Evolutionary conservation across 2,329 filamentous ascomycete genomes (phyloP).

Genomic region (Penicillium decumbens): DNA sequence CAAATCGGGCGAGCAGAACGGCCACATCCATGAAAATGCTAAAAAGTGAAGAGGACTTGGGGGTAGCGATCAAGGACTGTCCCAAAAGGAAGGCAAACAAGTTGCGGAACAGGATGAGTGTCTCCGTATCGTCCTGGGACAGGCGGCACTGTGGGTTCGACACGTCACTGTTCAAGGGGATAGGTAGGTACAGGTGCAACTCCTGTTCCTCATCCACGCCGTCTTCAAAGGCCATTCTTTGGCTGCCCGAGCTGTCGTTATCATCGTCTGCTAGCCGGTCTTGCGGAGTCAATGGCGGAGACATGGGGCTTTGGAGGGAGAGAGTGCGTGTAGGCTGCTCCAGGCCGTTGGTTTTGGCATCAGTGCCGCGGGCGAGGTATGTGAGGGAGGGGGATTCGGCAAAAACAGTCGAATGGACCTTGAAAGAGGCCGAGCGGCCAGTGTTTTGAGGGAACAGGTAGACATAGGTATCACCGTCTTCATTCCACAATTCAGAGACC

Average conservation of each 20-base stretch:
- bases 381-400: conserved; percentile 54
- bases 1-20: conserved; percentile 53
- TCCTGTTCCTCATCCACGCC: conserved; percentile 38
- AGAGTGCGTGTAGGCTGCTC: conserved; percentile 30
- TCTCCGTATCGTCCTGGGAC: conserved; percentile 51
- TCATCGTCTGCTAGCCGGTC: conserved; percentile 34
- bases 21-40: conserved; percentile 59
- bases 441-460: conserved; percentile 58
- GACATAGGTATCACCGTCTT: conserved; percentile 58
- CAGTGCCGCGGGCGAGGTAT: conserved; percentile 51
- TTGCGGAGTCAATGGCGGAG: conserved; percentile 30
- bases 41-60: conserved; percentile 53
- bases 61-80: conserved; percentile 57
- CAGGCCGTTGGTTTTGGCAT: conserved; percentile 42
- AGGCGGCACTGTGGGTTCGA: conserved; percentile 32
- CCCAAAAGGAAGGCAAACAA: conserved; percentile 61
- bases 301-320: conserved; percentile 30
- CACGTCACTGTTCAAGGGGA: conserved; percentile 52
- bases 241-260: conserved; percentile 45
- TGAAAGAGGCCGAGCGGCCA: conserved; percentile 57
- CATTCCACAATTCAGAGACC: conserved; percentile 59
- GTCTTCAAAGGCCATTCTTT: conserved; percentile 46
- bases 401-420: conserved; percentile 56
- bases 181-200: conserved; percentile 56
- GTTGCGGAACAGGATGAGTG: conserved; percentile 57